These are phyloP conservation scores for Seiridium unicorne DNA, from an alignment of 2,329 filamentous ascomycete species.

Conservation along the genomic window DNA sequence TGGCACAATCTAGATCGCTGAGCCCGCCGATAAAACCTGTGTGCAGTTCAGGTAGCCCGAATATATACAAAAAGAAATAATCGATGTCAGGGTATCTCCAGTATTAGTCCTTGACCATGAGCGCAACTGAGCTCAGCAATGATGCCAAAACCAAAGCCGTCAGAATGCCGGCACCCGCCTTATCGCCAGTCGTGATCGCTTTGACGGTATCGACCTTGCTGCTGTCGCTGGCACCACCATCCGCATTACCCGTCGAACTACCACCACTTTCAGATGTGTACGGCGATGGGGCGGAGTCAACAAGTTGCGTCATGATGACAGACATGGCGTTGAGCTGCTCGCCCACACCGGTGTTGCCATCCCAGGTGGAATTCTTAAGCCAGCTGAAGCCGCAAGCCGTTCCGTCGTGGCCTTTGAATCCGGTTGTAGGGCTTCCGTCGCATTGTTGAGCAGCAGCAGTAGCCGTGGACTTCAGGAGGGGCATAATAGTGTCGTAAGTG, in stretches of 20 bases:
- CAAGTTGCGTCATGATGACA: conserved; percentile 45
- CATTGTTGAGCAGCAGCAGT: conserved; percentile 36
- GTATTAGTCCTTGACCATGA: conserved; percentile 6
- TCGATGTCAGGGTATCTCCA: not conserved
- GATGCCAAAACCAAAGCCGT: conserved; percentile 16
- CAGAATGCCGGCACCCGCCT: conserved; percentile 26
- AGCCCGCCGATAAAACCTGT: not conserved
- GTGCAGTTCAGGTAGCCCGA: not conserved
- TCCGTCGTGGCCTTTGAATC: conserved; percentile 25
- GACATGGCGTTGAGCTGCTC: conserved; percentile 55
- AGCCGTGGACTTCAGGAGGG: conserved; percentile 25
- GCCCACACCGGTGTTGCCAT: conserved; percentile 51
- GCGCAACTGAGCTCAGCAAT: conserved; percentile 1
- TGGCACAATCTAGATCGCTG: not conserved
- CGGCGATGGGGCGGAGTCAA: conserved; percentile 20
- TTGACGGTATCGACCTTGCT: conserved; percentile 16
- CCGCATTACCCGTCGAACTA: conserved; percentile 22
- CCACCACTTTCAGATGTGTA: conserved; percentile 21
- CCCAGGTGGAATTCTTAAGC: conserved; percentile 40
- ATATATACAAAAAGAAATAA: not conserved
- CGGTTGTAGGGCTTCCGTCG: conserved; percentile 15
- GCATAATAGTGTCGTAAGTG: conserved; percentile 20
- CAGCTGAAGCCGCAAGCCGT: conserved; percentile 53
- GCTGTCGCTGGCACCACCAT: conserved; percentile 19
- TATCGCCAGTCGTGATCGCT: conserved; percentile 25